These are phyloP conservation scores for Yarrowia bubula DNA, from an alignment of 805 yeast genomes.

Conservation along the genomic window DNA sequence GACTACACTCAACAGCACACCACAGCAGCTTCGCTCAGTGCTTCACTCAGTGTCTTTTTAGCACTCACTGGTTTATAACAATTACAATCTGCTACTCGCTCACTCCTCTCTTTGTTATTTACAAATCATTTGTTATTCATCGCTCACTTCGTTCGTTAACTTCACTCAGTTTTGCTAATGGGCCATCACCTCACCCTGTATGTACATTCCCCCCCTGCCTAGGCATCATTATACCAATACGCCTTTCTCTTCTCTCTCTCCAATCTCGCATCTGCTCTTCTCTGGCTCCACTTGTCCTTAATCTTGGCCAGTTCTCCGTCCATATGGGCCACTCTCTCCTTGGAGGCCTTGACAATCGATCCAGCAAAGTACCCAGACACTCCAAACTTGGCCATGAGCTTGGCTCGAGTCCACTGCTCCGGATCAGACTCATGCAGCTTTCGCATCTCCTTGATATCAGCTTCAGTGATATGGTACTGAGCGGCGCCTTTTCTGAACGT, in stretches of 20 bases:
- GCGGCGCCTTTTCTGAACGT: slow-evolving; percentile 43
- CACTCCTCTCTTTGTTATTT: no score
- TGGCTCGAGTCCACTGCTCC: slow-evolving; percentile 57
- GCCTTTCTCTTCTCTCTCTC: slow-evolving; percentile 60
- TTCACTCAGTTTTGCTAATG: no score
- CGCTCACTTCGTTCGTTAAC: no score
- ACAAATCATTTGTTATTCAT: no score
- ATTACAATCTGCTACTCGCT: no score
- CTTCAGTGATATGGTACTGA: slow-evolving; percentile 56
- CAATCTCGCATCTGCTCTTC: slow-evolving; percentile 49
- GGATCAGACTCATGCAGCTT: slow-evolving; percentile 59
- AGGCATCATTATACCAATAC: slow-evolving; percentile 63
- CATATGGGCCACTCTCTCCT: slow-evolving; percentile 48
- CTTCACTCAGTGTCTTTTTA: no score
- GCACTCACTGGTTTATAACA: no score
- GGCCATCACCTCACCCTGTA: no score
- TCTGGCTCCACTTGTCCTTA: slow-evolving; percentile 50
- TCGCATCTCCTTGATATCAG: slow-evolving; percentile 56
- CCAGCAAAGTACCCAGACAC: slow-evolving; percentile 55
- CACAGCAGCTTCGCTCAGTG: no score
- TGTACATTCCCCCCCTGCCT: slow-evolving; percentile 16
- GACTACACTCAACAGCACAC: no score
- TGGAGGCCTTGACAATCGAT: slow-evolving; percentile 46
- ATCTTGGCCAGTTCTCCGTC: slow-evolving; percentile 46
- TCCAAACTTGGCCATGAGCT: slow-evolving; percentile 57